Evolutionary conservation across 2,329 filamentous ascomycete genomes (phyloP).

Genomic region (Metarhizium guizhouense): DNA sequence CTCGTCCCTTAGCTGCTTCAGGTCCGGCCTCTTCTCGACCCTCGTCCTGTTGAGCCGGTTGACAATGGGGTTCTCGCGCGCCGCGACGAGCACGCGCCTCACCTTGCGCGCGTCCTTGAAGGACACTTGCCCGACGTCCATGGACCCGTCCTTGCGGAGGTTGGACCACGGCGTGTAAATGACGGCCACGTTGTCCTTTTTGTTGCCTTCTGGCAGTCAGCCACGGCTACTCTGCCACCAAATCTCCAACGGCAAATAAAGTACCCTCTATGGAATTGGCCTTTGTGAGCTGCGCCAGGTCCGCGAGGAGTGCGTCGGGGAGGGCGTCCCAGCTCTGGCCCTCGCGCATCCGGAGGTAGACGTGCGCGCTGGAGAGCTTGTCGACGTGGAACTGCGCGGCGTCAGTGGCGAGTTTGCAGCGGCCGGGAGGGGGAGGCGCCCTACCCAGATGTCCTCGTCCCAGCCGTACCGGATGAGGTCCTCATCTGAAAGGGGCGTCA

Average conservation of each 20-base stretch:
- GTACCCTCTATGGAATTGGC: conserved; percentile 94
- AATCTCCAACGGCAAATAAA: not conserved
- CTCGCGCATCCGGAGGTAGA: conserved; percentile 79
- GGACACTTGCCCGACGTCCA: conserved; percentile 90
- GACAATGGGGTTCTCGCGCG: conserved; percentile 81
- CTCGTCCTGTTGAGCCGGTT: conserved; percentile 98
- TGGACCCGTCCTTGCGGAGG: conserved; percentile 87
- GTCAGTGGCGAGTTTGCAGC: too few species aligned
- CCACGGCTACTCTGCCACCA: too few species aligned
- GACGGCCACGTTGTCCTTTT: conserved; percentile 93
- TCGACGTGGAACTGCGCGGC: conserved; percentile 97
- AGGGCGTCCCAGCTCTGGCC: conserved; percentile 79
- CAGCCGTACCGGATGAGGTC: conserved; percentile 90
- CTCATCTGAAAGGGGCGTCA: conserved; percentile 57
- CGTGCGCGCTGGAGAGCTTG: conserved; percentile 92
- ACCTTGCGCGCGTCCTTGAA: conserved; percentile 88
- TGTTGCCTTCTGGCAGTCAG: conserved; percentile 58
- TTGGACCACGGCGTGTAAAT: conserved; percentile 99
- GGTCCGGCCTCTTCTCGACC: conserved; percentile 77
- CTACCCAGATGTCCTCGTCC: conserved; percentile 80
- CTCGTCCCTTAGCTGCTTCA: conserved; percentile 74
- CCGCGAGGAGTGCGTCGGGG: conserved; percentile 62
- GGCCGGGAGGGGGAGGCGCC: not conserved
- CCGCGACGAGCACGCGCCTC: conserved; percentile 68
- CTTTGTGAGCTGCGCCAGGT: conserved; percentile 96